These are phyloP conservation scores for Komagataella populi DNA, from an alignment of 805 yeast genomes.

Conservation along the genomic window DNA sequence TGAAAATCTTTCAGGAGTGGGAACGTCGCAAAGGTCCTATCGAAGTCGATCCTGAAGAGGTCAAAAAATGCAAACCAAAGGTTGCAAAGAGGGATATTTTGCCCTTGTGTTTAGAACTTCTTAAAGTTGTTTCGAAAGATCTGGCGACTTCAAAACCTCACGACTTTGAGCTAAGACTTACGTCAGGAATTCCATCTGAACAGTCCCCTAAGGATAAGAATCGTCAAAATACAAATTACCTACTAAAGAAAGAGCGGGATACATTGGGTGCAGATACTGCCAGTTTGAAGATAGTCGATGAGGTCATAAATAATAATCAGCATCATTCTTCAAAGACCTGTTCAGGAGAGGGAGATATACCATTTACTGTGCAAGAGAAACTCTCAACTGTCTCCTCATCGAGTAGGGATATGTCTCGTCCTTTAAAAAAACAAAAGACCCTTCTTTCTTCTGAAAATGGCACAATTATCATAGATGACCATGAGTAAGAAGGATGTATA, in stretches of 20 bases:
- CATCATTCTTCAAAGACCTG: neutral
- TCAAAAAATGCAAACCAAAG: slow-evolving; percentile 17
- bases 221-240: neutral
- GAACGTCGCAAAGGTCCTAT: neutral
- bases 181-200: neutral
- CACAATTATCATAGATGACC: neutral
- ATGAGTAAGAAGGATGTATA: neutral
- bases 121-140: slow-evolving; percentile 8
- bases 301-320: neutral
- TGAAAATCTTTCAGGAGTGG: slow-evolving; percentile 27
- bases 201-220: neutral
- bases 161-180: neutral
- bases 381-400: neutral
- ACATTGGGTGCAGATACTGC: neutral
- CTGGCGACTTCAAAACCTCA: slow-evolving; percentile 9
- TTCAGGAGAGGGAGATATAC: neutral
- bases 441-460: neutral
- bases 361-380: neutral
- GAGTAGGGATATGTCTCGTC: neutral
- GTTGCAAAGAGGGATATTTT: slow-evolving; percentile 37
- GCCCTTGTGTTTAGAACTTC: slow-evolving; percentile 17
- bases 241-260: neutral
- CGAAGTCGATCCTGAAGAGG: slow-evolving; percentile 1
- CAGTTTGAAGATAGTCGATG: neutral
- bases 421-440: neutral